Percentiles rank a stretch among this genome's conserved stretches.
phyloP scores from a whole-genome alignment of 768 basidiomycete species.

The Collybia sordida region DNA sequence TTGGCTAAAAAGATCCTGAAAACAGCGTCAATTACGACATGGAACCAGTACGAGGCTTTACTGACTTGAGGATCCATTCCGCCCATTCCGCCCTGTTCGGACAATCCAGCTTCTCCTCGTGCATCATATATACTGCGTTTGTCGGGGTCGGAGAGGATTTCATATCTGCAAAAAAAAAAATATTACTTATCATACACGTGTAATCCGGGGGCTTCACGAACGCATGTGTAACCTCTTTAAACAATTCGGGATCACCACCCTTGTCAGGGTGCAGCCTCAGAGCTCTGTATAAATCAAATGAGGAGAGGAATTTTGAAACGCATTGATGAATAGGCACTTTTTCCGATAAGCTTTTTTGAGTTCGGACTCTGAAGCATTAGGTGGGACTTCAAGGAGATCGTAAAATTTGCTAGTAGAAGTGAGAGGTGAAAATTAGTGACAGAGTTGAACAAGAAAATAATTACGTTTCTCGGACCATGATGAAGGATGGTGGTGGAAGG shows the following conservation, averaged over 20 bases:
- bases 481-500: slow-evolving; percentile 15
- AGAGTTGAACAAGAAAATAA: slow-evolving; percentile 16
- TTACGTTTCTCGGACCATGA: slow-evolving; percentile 74
- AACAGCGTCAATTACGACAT: slow-evolving; percentile 1
- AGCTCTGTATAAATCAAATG: slow-evolving; percentile 49
- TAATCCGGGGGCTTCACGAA: slow-evolving; percentile 42
- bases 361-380: slow-evolving; percentile 77
- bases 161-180: slow-evolving; percentile 71
- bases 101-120: slow-evolving; percentile 89
- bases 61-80: slow-evolving; percentile 95
- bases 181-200: slow-evolving; percentile 3
- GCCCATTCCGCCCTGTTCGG: slow-evolving; percentile 85
- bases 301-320: slow-evolving; percentile 5
- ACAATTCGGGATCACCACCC: slow-evolving; percentile 93
- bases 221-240: slow-evolving; percentile 98
- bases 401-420: slow-evolving; percentile 71
- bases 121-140: slow-evolving; percentile 84
- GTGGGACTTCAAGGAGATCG: slow-evolving; percentile 85
- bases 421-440: slow-evolving; percentile 4
- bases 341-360: slow-evolving; percentile 96
- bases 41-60: slow-evolving; percentile 2
- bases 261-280: slow-evolving; percentile 89
- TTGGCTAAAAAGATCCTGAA: slow-evolving; percentile 92
- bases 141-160: slow-evolving; percentile 87
- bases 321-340: slow-evolving; percentile 51